A percentile compares a stretch with the other conserved stretches of the same genome.
Conservation (phyloP, 1,139 yeast genomes). For the Yamadazyma membranifaciens region DNA sequence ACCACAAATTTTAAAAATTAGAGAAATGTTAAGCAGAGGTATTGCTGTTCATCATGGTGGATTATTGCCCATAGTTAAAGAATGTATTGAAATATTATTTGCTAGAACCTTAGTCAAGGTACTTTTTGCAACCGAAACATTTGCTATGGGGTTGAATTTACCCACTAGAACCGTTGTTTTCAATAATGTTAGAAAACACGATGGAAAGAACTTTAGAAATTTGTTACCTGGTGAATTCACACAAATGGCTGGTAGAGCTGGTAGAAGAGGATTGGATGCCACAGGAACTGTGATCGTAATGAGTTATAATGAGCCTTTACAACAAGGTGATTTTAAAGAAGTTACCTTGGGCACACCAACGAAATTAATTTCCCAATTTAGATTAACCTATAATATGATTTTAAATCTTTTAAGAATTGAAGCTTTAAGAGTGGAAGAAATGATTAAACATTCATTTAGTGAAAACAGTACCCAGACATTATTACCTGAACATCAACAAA, state of each 20-base stretch:
- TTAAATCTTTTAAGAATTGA: conserved; percentile 87
- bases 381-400: conserved; percentile 95
- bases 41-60: conserved; percentile 99
- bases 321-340: conserved; percentile 63
- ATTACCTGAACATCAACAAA: conserved; percentile 80
- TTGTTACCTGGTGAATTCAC: conserved; percentile 94
- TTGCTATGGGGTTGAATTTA: conserved; percentile 95
- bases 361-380: conserved; percentile 83
- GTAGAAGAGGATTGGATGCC: conserved; percentile 92
- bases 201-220: conserved; percentile 79
- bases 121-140: conserved; percentile 95
- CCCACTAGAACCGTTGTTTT: conserved; percentile 97
- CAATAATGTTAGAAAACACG: conserved; percentile 81
- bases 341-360: conserved; percentile 88
- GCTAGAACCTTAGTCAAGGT: conserved; percentile 85
- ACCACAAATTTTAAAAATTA: conserved; percentile 82
- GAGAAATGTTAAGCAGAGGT: conserved; percentile 85
- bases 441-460: conserved; percentile 93
- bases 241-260: conserved; percentile 99
- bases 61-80: conserved; percentile 89
- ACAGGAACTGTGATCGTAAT: conserved; percentile 96
- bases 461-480: conserved; percentile 86
- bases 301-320: conserved; percentile 74
- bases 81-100: conserved; percentile 88
- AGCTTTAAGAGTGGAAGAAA: conserved; percentile 92